Base-by-base conservation (phyloP, 1,284 basidiomycete species). In the Ganoderma lucidum region DNA sequence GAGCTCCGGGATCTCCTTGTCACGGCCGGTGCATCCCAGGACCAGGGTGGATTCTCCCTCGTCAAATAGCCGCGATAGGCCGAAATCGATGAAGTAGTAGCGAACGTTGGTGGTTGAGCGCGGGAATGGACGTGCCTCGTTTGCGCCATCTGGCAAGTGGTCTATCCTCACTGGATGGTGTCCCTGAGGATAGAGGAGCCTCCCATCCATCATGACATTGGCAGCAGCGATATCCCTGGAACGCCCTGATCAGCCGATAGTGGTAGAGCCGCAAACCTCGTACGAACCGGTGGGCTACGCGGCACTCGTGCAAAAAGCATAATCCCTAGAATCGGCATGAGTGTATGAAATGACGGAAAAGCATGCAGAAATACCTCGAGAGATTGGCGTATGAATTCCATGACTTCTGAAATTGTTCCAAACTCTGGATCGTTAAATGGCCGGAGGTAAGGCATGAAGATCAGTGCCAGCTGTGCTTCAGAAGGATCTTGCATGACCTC, bases 161-260 rank as follows among this genome's bases (percentile, higher is more conserved):
- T 67, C 14, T 0, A 32, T 19, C 2, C 67, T 65, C 4, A 75
- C 64, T 0, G 79, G 78, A 63, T 80, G 79, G 41, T 77, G 75
- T 0, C 75, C 75, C 0, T 70, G 17, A 4, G 79, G 79, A 45
- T 71, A 81, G 41, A 80, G 55, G 0, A 64, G 41, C 3, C 56
- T 42, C 1, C 64, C 78, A 60, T 80, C 78, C 77, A 80, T 78
- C 77, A 80, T 78, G 59, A 80, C 77, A 53, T 81, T 81, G 1
- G 62, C 69, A 3, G 68, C 30, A 0, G 75, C 73, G 8, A 76
- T 77, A 62, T 79, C 79, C 19, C 79, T 79, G 1, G 28, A 4
- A 60, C 6, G 28, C 45, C 5, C 23, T 23, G 32, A 19, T 14
- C 17, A 42, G n/a, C 9, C 6, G 0, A 3, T 55, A 35, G 19